Evolutionary conservation across 179 eudicot genomes (phyloP), one percentile per base, ranked within the genome.

Genomic region (Heliamphora pulchella): DNA sequence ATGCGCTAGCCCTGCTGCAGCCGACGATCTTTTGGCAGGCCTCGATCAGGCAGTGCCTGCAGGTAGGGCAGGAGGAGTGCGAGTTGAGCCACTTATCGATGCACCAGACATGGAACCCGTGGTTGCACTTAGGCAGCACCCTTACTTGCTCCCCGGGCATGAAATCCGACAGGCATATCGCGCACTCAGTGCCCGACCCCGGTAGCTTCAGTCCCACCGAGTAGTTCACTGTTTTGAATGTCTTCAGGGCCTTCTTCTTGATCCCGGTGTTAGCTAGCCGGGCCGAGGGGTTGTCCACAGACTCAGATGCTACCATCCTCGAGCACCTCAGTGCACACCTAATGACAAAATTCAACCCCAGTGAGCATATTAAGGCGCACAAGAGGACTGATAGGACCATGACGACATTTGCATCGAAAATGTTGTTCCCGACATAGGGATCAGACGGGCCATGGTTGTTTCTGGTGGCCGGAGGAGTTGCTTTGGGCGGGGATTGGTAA

Each of bases 341-440:
- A 66, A 93, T 86, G 55, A 93, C 86, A 31, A 93, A 89, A 74
- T 95, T 91, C 46, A 95, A 61, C 2, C 92, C 98, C 41, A 95
- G 85, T 15, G 97, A 93, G 73, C 97, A 93, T 76, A 95, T 87
- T 58, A 95, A 64, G 81, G 98, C 98, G 81, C 97, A 95, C 59
- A 95, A 80, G 70, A 95, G 92, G 62, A 95, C 94, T n/a, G 98
- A 91, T 14, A 93, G 85, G 64, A 93, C 93, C 98, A 93, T 93
- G 1, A 95, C 90, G 46, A 93, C 98, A 83, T 92, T 93, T 50
- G 97, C 88, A 47, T 95, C 97, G 48, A 95, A 91, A 13, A 85
- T 87, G 75, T 82, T 88, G 44, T 81, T 81, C 64, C 83, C 67
- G 63, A 65, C 53, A 39, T 84, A 82, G 11, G 88, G 88, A 78